These are phyloP conservation scores for Cystobasidiopsis lactophilus DNA, from an alignment of 768 basidiomycete species.

Conservation along the genomic window DNA sequence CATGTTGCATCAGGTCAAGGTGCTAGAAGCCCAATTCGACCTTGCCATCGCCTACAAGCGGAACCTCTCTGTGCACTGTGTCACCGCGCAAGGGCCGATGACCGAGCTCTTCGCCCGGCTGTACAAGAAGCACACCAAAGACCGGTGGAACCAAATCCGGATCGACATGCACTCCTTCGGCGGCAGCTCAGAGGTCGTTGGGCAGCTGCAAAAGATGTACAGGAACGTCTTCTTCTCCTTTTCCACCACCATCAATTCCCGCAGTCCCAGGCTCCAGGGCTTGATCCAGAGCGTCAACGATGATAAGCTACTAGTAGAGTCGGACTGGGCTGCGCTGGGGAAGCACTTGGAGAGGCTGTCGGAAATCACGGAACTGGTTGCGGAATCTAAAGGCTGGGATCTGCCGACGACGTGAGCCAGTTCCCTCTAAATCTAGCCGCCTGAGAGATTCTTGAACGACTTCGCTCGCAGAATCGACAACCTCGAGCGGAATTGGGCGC, in stretches of 20 bases:
- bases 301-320: conserved; percentile 22
- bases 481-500: background rate
- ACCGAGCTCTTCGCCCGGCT: conserved; percentile 42
- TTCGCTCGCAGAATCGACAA: background rate
- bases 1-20: conserved; percentile 50
- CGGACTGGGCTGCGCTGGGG: background rate
- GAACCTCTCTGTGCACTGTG: conserved; percentile 71
- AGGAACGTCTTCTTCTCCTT: conserved; percentile 66
- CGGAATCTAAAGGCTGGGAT: background rate
- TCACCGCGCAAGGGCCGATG: conserved; percentile 50
- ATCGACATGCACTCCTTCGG: conserved; percentile 83
- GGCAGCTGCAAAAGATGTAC: conserved; percentile 37
- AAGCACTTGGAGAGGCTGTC: background rate
- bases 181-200: conserved; percentile 52
- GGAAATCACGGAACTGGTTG: background rate
- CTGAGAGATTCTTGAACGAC: background rate
- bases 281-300: conserved; percentile 74
- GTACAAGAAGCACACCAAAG: conserved; percentile 33
- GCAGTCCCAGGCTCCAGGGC: conserved; percentile 39
- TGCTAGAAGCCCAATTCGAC: conserved; percentile 66
- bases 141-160: conserved; percentile 43
- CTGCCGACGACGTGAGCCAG: background rate
- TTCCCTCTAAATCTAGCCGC: background rate
- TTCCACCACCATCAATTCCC: conserved; percentile 62
- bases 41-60: conserved; percentile 58